Evolutionary conservation across 2,329 filamentous ascomycete species (phyloP), one percentile per base, ranked within the genome.

Genomic region (Cercospora canescens): DNA sequence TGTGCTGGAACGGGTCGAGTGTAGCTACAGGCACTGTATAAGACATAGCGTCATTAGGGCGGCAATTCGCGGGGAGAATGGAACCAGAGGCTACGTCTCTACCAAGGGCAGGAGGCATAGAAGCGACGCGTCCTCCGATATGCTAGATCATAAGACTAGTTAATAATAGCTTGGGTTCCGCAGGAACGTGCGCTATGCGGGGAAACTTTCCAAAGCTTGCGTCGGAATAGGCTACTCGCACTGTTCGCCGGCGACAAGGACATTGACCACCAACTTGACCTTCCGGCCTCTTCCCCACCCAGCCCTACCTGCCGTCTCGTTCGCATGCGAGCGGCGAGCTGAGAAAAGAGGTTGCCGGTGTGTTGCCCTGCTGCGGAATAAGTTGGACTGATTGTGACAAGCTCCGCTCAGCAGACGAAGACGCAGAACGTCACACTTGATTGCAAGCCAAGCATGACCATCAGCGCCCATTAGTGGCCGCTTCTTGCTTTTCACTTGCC

Each of bases 381-480:
- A 8, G 32, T 3, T 35, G 9, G 32, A 5, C 14, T 9, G 9
- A 12, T 6, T 28, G 45, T 52, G 45, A 14, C 24, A 32, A n/a
- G 26, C 37, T 39, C 30, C 57, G 57, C 45, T 60, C 45, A 41
- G n/a, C 37, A 48, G 57, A 21, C 62, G 52, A 52, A 65, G 59
- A 50, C 52, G 16, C 39, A 48, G 28, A 55, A 55, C 52, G 34
- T 34, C 52, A 12, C 16, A 6, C 35, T 28, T 30, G 32, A 30
- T 6, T n/a, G 60, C 34, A 67, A 67, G 67, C 65, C 69, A 71
- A 70, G 67, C 69, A 70, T 70, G 67, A 69, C 52, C 58, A 48
- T 48, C 30, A 50, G n/a, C 41, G 24, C 39, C 62, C 61, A 37
- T n/a, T 65, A 64, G 54, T 41, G 60, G 48, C 35, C 60, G 32